Evolutionary conservation across 768 basidiomycete genomes (phyloP).

Genomic region (Pholiota molesta): DNA sequence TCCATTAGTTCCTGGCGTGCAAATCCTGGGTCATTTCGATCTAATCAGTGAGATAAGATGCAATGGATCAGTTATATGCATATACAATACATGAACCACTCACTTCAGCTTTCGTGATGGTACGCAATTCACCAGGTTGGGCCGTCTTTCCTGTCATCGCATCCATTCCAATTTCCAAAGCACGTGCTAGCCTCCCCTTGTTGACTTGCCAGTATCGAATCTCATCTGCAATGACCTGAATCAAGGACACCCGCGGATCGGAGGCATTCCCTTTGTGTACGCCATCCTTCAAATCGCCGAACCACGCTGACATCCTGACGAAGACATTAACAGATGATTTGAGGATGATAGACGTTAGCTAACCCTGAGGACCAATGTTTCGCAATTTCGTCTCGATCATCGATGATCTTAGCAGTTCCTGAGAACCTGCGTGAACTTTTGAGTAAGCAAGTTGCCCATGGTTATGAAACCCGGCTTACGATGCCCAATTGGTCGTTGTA

Average conservation of each 20-base stretch:
- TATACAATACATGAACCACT: constrained; percentile 19
- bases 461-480: constrained; percentile 33
- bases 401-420: constrained; percentile 68
- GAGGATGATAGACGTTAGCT: constrained; percentile 18
- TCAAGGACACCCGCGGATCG: constrained; percentile 80
- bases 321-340: background rate
- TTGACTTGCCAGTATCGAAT: constrained; percentile 82
- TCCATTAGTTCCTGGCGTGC: constrained; percentile 31
- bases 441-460: too few species aligned
- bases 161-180: constrained; percentile 60
- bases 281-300: constrained; percentile 86
- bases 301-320: constrained; percentile 72
- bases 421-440: constrained; percentile 46
- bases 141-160: constrained; percentile 65
- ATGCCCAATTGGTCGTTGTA: constrained; percentile 75
- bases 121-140: constrained; percentile 76
- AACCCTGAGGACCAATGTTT: constrained; percentile 65
- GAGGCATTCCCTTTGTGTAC: constrained; percentile 78
- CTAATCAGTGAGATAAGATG: constrained; percentile 27
- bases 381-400: constrained; percentile 64
- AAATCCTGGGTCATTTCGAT: constrained; percentile 46
- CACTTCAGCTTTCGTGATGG: constrained; percentile 76
- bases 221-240: constrained; percentile 79
- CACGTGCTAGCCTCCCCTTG: constrained; percentile 57
- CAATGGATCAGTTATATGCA: background rate